Conservation (phyloP, 345 rosid genomes). For the Linum tenue region DNA sequence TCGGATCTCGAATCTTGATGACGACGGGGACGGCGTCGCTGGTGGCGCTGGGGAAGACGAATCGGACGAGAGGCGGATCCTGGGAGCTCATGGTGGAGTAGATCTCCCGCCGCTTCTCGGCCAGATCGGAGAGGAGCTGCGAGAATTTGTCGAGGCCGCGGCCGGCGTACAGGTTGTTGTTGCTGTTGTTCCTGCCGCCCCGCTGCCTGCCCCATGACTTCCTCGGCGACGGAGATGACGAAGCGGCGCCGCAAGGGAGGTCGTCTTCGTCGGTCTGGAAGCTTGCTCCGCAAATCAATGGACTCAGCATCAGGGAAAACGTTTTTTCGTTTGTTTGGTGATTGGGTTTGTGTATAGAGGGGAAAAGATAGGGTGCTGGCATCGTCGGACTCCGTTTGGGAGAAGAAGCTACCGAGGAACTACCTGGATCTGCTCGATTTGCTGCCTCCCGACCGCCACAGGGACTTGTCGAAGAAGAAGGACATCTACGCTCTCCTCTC, state of each 20-base stretch:
- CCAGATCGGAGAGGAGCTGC: constrained; percentile 47
- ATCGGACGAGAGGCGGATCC: constrained; percentile 46
- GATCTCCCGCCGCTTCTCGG: constrained; percentile 47
- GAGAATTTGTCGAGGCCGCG: constrained; percentile 76
- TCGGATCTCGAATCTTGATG: constrained; percentile 34
- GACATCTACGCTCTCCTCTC: too few species aligned
- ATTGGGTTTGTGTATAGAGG: neutral
- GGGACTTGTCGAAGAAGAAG: too few species aligned
- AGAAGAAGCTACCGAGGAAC: too few species aligned
- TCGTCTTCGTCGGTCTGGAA: constrained; percentile 23
- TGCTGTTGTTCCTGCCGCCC: constrained; percentile 13
- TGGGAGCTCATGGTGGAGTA: constrained; percentile 37
- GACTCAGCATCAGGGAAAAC: constrained; percentile 22
- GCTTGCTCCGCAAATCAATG: constrained; percentile 30
- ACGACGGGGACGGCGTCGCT: constrained; percentile 45
- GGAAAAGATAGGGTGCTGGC: neutral
- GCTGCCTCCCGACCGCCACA: too few species aligned
- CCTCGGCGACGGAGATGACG: constrained; percentile 28
- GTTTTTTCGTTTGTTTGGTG: neutral
- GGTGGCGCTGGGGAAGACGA: constrained; percentile 30
- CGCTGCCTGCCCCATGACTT: constrained; percentile 24
- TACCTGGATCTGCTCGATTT: too few species aligned
- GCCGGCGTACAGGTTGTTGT: constrained; percentile 53
- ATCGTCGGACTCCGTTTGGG: too few species aligned
- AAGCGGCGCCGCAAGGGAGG: constrained; percentile 8